Evolutionary conservation across 441 rosid species (phyloP), one percentile per base, ranked within the genome.

Genomic region (Populus hybrid): DNA sequence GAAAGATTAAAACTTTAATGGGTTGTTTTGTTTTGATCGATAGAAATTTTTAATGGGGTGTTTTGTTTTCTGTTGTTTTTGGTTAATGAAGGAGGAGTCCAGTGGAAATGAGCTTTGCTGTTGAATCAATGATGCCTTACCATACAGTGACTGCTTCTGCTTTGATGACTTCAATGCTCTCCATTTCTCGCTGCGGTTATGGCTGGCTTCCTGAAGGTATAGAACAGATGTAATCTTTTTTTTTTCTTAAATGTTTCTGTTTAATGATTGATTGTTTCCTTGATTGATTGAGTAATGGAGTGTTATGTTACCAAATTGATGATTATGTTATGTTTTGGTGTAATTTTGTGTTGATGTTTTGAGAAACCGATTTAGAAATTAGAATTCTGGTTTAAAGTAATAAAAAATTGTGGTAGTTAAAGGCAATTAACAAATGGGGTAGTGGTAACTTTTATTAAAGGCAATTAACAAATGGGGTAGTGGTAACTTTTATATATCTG

Each of bases 111-210:
- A 92, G 92, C 80, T 85, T 82, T 79, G 89, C 90, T 50, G 79
- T 89, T 82, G 98, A 92, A 85, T 88, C 99, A 53, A 75, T 92
- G 93, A 77, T 94, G 87, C 99, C 99, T 24, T 89, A 85, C 78
- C 99, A 95, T 84, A 82, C 92, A 0, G 97, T 89, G 3, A 95
- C 98, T 53, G 91, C 99, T 81, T 91, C 98, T 28, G 94, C 99
- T 67, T 79, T 95, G 86, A 87, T 92, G 97, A 95, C 89, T 78
- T 95, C 99, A 19, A 88, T 84, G 97, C 97, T 94, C 21, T 84
- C 97, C 36, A 71, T 87, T 78, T 88, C 98, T 80, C 86, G 80
- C 34, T 86, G 88, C 16, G 80, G 75, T 81, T 91, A 72, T 63
- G 90, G 87, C 66, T 92, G 97, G 97, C 86, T 91, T 77, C 88